phyloP scores from a whole-genome alignment of 805 yeast genomes.

The Schwanniomyces yamadae region DNA sequence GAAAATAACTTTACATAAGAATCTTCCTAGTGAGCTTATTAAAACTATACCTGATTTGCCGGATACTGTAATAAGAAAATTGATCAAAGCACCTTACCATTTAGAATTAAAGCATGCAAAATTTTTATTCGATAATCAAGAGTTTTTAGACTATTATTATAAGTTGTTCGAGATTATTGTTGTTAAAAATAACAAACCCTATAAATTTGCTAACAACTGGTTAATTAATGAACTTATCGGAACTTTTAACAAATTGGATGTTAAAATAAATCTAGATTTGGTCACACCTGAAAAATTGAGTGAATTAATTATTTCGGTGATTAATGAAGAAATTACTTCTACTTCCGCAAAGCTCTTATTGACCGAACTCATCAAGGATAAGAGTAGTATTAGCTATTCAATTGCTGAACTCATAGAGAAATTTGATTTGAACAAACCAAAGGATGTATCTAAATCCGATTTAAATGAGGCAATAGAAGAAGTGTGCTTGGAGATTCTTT shows the following conservation, averaged over 20 bases:
- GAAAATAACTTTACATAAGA: constrained; percentile 43
- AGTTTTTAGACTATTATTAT: constrained; percentile 53
- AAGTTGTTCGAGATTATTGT: constrained; percentile 32
- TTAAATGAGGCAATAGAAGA: constrained; percentile 31
- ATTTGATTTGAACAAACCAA: constrained; percentile 45
- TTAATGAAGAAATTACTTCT: constrained; percentile 50
- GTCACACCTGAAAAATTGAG: constrained; percentile 47
- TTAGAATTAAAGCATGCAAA: constrained; percentile 74
- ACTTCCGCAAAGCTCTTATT: constrained; percentile 68
- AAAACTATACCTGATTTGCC: constrained; percentile 57
- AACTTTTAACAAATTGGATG: constrained; percentile 51
- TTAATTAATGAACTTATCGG: constrained; percentile 80
- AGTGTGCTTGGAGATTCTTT: constrained; percentile 47
- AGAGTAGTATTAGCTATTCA: constrained; percentile 29
- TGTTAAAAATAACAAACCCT: constrained; percentile 17
- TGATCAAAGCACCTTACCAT: constrained; percentile 50
- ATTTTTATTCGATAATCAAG: constrained; percentile 54
- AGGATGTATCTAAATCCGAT: constrained; percentile 28
- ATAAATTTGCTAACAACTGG: constrained; percentile 68
- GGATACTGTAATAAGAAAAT: constrained; percentile 49
- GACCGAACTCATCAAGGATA: constrained; percentile 55
- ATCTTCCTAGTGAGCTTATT: constrained; percentile 42
- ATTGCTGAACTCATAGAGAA: constrained; percentile 51
- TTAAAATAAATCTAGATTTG: constrained; percentile 24
- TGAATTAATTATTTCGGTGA: constrained; percentile 54